Base-by-base conservation (phyloP, 441 rosid species). In the Syzygium syzygioides region DNA sequence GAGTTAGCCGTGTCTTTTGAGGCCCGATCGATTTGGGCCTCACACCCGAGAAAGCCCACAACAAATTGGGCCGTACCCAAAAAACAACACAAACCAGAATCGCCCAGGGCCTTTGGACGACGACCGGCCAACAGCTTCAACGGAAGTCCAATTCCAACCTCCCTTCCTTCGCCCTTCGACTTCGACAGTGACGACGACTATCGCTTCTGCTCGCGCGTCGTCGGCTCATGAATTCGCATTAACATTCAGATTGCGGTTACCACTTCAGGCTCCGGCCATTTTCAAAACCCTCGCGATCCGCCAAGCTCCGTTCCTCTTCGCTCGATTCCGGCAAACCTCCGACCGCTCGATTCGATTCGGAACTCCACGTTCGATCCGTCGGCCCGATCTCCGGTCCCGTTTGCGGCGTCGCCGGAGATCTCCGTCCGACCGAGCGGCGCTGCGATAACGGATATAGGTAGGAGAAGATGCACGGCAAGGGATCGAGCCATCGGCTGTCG, bases 401-500 rank as follows among this genome's bases (percentile, higher is more conserved):
- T 32, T 32, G 34, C 34, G 34, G 34, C 34, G 34, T 32, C 34
- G 34, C 34, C 34, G 34, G 34, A 32, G 34, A 32, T 32, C 34
- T 32, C 34, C 34, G 34, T 32, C 34, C 34, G 34, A 15, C 32
- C 55, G 41, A n/a, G 45, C 14, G 54, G 9, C 55, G 10, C 55
- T 34, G n/a, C 32, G 59, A 48, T 19, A 48, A 50, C 66, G 57
- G 87, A 37, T 62, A 32, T 32, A 86, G 53, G 60, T 85, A 53
- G 54, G 15, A 84, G 79, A 86, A 92, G 91, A 94, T 95, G 97
- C 93, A 91, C 85, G 92, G 95, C 92, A 95, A 93, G 90, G 97
- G 95, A 86, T 95, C 97, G 87, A 89, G 91, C 88, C 85, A 87
- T 76, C 93, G 95, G 91, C 80, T 93, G 52, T 89, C 94, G 4